Evolutionary conservation across 805 yeast genomes (phyloP).

Genomic region (Komagataella mondaviorum): DNA sequence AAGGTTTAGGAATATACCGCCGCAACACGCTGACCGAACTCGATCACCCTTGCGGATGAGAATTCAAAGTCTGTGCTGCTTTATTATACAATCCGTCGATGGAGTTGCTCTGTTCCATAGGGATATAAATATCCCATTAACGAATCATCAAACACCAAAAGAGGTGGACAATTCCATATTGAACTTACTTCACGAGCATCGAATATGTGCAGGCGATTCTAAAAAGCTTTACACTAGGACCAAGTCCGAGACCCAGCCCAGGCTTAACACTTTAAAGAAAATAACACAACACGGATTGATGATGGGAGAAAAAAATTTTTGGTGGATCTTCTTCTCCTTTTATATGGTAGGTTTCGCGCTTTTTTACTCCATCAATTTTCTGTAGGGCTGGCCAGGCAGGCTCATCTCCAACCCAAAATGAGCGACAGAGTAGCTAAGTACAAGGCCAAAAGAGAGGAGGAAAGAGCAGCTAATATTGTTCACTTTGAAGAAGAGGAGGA

Average conservation of each 20-base stretch:
- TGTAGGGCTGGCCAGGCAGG: not conserved
- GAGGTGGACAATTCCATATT: constrained; percentile 5
- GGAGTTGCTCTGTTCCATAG: constrained; percentile 72
- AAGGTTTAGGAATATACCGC: constrained; percentile 99
- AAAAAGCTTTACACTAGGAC: not conserved
- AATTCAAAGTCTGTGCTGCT: constrained; percentile 46
- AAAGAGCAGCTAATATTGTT: constrained; percentile 2
- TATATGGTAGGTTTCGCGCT: not conserved
- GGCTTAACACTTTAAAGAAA: constrained; percentile 22
- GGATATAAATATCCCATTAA: not conserved
- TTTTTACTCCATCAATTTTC: not conserved
- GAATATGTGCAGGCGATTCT: constrained; percentile 31
- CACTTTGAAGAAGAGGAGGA: not conserved
- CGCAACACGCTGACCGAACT: constrained; percentile 57
- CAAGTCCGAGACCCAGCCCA: constrained; percentile 7
- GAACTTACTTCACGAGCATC: constrained; percentile 64
- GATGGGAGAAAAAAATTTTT: constrained; percentile 4
- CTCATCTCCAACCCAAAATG: constrained; percentile 7
- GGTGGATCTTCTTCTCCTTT: not conserved
- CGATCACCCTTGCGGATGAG: constrained; percentile 28
- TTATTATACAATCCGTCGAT: constrained; percentile 91
- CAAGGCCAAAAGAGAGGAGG: constrained; percentile 10
- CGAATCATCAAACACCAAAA: constrained; percentile 1
- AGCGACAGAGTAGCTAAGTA: constrained; percentile 20
- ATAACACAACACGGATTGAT: constrained; percentile 41